Evolutionary conservation across 805 yeast genomes (phyloP).

Genomic region (Candida germanica): DNA sequence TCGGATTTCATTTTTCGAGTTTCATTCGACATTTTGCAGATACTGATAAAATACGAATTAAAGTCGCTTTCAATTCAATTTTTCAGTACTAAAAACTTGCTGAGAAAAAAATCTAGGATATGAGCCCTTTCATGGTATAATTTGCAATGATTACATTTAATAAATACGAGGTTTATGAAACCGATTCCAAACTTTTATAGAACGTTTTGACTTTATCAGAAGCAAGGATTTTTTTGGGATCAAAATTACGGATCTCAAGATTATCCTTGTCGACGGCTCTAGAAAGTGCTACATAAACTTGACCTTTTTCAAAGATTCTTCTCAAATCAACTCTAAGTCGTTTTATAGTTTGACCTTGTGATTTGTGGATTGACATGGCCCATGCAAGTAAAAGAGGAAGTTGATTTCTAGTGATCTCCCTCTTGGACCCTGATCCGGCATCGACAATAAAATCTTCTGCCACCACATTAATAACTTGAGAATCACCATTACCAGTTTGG

Average conservation of each 20-base stretch:
- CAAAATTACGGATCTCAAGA: constrained; percentile 64
- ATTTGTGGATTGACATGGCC: constrained; percentile 82
- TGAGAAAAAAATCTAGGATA: too few species aligned
- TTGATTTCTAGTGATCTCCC: constrained; percentile 48
- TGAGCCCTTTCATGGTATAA: too few species aligned
- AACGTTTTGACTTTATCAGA: constrained; percentile 33
- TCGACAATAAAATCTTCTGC: constrained; percentile 35
- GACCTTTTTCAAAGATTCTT: constrained; percentile 74
- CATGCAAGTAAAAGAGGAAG: constrained; percentile 72
- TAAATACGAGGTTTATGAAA: too few species aligned
- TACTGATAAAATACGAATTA: too few species aligned
- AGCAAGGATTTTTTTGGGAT: constrained; percentile 48
- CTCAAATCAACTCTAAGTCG: constrained; percentile 67
- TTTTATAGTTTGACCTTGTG: constrained; percentile 80
- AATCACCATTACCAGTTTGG: constrained; percentile 30
- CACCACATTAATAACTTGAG: constrained; percentile 19
- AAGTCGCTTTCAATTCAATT: not conserved
- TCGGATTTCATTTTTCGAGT: constrained; percentile 11
- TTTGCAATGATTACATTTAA: too few species aligned
- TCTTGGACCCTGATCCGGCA: constrained; percentile 5
- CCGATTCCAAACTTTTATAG: constrained; percentile 18
- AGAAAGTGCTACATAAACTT: constrained; percentile 78
- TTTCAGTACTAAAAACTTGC: constrained; percentile 2
- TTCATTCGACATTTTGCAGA: too few species aligned
- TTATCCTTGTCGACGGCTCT: constrained; percentile 69